phyloP scores from a whole-genome alignment of 192 early-diverging fungal species.

The Coemansia javaensis region DNA sequence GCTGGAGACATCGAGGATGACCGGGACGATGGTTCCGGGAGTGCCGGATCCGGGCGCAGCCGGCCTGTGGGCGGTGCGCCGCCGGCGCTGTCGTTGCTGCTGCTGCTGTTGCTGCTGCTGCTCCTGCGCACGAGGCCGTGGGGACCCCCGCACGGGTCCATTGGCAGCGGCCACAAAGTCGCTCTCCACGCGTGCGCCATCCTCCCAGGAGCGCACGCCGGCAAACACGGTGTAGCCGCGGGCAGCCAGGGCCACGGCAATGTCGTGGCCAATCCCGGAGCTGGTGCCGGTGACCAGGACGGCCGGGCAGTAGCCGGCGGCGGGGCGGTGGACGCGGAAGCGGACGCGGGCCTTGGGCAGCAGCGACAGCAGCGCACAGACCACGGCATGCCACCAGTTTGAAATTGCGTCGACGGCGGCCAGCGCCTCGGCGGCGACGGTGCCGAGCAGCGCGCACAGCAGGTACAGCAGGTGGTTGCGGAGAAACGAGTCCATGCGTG shows the following conservation, averaged over 20 bases:
- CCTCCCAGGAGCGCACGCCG: constrained; percentile 50
- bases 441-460: constrained; percentile 32
- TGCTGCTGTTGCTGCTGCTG: too few species aligned
- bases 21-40: constrained; percentile 45
- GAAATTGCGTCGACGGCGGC: constrained; percentile 37
- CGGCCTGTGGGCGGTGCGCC: background rate
- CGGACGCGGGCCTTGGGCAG: constrained; percentile 43
- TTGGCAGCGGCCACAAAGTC: constrained; percentile 26
- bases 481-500: constrained; percentile 48
- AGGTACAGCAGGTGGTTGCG: constrained; percentile 48
- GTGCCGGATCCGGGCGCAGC: too few species aligned
- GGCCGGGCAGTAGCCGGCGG: constrained; percentile 33
- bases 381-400: constrained; percentile 41
- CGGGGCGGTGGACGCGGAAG: constrained; percentile 28
- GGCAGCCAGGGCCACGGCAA: constrained; percentile 44
- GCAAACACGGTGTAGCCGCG: constrained; percentile 53
- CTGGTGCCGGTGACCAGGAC: constrained; percentile 52
- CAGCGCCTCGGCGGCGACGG: constrained; percentile 28
- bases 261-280: constrained; percentile 52
- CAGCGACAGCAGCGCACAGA: constrained; percentile 36
- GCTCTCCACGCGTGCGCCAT: constrained; percentile 41
- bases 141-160: too few species aligned
- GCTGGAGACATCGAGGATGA: constrained; percentile 45
- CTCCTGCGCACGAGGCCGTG: constrained; percentile 10
- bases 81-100: constrained; percentile 2